Evolutionary conservation across 805 yeast genomes (phyloP), one percentile per base, ranked within the genome.

Genomic region (Tetrapisispora phaffii): DNA sequence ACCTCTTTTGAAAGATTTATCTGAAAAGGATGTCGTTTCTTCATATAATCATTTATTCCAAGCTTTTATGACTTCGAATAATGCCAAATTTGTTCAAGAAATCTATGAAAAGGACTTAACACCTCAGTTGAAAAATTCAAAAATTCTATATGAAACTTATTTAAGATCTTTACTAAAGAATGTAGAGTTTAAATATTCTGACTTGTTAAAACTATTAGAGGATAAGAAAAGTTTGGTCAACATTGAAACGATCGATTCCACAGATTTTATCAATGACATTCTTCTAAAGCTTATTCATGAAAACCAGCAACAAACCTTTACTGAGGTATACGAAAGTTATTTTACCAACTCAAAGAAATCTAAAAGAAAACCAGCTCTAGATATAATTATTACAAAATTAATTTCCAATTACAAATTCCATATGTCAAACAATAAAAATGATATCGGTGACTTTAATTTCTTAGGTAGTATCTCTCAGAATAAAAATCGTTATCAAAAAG

Each of bases 81-180:
- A 55, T 41, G 36, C 45, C 9, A 34, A 41, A 0, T 48, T 49
- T 8, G 39, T 60, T 34, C 50, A 54, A 39, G 46, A 43, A 6
- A 44, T 62, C n/a, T 61, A 62, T 59, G 46, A 42, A 4, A 39
- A 50, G 17, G 65, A 62, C 28, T 42, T 60, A 16, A 56, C 64
- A 9, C 28, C 38, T 13, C 50, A 49, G 1, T 23, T 55, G 29
- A 59, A 56, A 39, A 23, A 46, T 17, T 44, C 55, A 20, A 50
- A 48, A 10, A 28, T 31, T 6, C 41, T 62, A 10, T 33, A 44
- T 15, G 63, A 62, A 40, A 44, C 55, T 17, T 57, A 57, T 41
- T 46, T 58, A 23, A 29, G 43, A 15, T 42, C 51, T 9, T 31
- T 53, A 23, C 44, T 55, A 20, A 46, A 46, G 19, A 32, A 36